Evolutionary conservation across 2,329 filamentous ascomycete species (phyloP), one percentile per base, ranked within the genome.

Genomic region (Phoma sp.): DNA sequence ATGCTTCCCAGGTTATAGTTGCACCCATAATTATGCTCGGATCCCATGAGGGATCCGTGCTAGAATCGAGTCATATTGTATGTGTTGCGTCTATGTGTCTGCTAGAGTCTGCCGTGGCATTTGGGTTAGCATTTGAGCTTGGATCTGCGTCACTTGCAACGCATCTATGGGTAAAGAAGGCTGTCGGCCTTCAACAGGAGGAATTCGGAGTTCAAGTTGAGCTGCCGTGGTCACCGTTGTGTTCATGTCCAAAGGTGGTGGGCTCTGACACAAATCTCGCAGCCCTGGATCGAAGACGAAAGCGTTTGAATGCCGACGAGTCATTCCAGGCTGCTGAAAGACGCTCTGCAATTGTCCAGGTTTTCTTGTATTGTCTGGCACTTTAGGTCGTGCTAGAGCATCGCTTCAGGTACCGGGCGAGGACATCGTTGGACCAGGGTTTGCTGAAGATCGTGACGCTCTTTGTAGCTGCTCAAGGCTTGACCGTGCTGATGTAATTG

Each of bases 311-410:
- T 25, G 32, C 14, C 25, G 18, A 7, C 14, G 39, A 17, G 11
- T 32, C 47, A 43, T 25, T 11, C 30, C 30, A 7, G 38, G 25
- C 26, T 43, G 39, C n/a, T 26, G 37, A 25, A 50, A 50, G 10
- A 4, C 18, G 7, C 12, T 21, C 1, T 14, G n/a, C 4, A 29
- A n/a, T 21, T 12, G 29, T 3, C 14, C 11, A 10, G 2, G 12
- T 5, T 20, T 15, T 4, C 17, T 25, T 37, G 25, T 7, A 12
- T 20, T 15, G 12, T 29, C 12, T 29, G 23, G 23, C 23, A 5
- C 9, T 25, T n/a, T n/a, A n/a, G n/a, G n/a, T n/a, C n/a, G n/a
- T n/a, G n/a, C n/a, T n/a, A n/a, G n/a, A n/a, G n/a, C n/a, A n/a
- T n/a, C n/a, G n/a, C n/a, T n/a, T n/a, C n/a, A n/a, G n/a, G n/a